These are phyloP conservation scores for Colletotrichum musae DNA, from an alignment of 2,329 filamentous ascomycete species.

Conservation along the genomic window DNA sequence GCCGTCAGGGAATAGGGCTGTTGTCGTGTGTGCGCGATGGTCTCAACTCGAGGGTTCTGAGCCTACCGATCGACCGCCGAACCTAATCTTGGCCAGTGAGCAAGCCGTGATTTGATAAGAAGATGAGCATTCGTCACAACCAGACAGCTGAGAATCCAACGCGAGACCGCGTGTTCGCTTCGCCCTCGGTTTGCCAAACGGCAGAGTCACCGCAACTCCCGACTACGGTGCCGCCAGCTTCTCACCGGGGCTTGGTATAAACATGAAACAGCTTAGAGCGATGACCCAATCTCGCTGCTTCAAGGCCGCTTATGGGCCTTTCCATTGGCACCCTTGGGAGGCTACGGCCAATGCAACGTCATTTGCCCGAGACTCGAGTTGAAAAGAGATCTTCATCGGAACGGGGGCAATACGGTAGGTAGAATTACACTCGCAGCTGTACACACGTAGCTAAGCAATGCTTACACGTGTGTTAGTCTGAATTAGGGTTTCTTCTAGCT, in stretches of 20 bases:
- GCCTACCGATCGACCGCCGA: too few relatives aligned
- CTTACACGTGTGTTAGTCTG: too few relatives aligned
- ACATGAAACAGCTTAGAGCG: conserved; percentile 12
- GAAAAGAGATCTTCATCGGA: not conserved
- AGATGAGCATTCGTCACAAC: too few relatives aligned
- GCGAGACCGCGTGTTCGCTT: not conserved
- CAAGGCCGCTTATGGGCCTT: not conserved
- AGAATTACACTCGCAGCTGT: not conserved
- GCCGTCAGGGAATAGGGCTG: not conserved
- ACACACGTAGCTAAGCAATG: too few relatives aligned
- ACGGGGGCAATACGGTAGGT: not conserved
- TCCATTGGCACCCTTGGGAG: not conserved
- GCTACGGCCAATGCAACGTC: not conserved
- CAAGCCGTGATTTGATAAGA: too few relatives aligned
- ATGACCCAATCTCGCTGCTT: conserved; percentile 7
- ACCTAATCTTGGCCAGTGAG: too few relatives aligned
- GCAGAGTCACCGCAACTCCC: not conserved
- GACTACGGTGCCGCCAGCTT: not conserved
- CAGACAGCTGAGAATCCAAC: too few relatives aligned
- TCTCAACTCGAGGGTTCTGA: not conserved
- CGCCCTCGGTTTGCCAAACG: not conserved
- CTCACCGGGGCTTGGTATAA: not conserved
- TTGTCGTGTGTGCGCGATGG: not conserved
- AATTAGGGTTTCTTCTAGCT: too few relatives aligned
- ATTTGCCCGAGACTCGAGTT: not conserved